phyloP scores from a whole-genome alignment of 768 basidiomycete species.

The Boletellus ananas region DNA sequence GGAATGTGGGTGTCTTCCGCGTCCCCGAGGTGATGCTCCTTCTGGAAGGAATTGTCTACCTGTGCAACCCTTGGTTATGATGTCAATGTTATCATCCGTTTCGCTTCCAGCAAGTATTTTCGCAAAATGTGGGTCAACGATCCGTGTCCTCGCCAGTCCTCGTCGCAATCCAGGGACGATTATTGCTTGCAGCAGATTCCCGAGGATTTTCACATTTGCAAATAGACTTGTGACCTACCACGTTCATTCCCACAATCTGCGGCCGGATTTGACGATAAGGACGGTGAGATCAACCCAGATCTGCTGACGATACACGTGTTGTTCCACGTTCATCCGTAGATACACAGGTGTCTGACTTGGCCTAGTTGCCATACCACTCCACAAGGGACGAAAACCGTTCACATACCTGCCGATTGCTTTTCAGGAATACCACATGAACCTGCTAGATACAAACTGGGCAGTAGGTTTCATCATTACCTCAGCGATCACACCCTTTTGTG shows the following conservation, averaged over 20 bases:
- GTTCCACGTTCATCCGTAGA: slow-evolving; percentile 10
- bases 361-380: not conserved
- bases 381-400: slow-evolving; percentile 3
- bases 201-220: slow-evolving; percentile 14
- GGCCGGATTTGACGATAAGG: slow-evolving; percentile 29
- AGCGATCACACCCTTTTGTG: slow-evolving; percentile 27
- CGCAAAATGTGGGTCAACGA: not conserved
- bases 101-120: not conserved
- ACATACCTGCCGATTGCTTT: slow-evolving; percentile 17
- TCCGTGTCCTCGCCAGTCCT: not conserved
- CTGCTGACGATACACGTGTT: slow-evolving; percentile 17
- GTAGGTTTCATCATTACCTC: slow-evolving; percentile 32
- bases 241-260: slow-evolving; percentile 1
- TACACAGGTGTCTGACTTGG: slow-evolving; percentile 1
- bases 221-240: slow-evolving; percentile 2
- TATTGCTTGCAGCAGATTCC: not conserved
- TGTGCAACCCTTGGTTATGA: slow-evolving; percentile 7
- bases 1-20: slow-evolving; percentile 19
- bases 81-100: slow-evolving; percentile 5
- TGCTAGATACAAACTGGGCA: not conserved
- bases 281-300: slow-evolving; percentile 2
- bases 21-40: slow-evolving; percentile 30
- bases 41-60: slow-evolving; percentile 21
- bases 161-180: not conserved
- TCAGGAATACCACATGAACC: slow-evolving; percentile 18